Evolutionary conservation across 2,329 filamentous ascomycete genomes (phyloP), one percentile per base, ranked within the genome.

Genomic region (Geosmithia morbida): DNA sequence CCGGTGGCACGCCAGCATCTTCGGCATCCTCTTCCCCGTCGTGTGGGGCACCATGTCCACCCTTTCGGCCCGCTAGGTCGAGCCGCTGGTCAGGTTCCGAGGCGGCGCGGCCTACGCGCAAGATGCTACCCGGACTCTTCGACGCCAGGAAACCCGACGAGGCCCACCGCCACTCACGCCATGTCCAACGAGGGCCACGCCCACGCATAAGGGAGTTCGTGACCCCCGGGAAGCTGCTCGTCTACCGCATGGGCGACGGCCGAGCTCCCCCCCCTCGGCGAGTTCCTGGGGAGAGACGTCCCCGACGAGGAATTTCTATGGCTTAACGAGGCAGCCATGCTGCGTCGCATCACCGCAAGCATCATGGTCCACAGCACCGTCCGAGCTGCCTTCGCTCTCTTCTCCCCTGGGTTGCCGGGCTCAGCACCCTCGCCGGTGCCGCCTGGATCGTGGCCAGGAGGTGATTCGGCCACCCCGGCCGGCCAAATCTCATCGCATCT

Each of bases 261-360:
- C 66, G 64, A 62, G 58, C 33, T 16, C 62, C 65, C 2, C 16
- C 62, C 65, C 2, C 52, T 67, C 7, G 66, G 64, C 46, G 49
- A 55, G 22, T 66, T 67, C 43, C 47, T 67, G 14, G 63, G 46
- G 0, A 61, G 60, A 41, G 51, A 55, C 1, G 50, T 61, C 13
- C 65, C 65, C 0, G 53, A 56, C 3, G 51, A 49, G 2, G 51
- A 55, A 39, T 66, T 64, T 39, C 62, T 61, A 0, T 54, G 54
- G 48, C 52, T 60, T 1, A 65, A 65, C 14, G 6, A 46, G 43
- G 50, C 46, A n/a, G 48, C 44, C 13, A 46, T 43, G 46, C 46
- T 51, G 16, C n/a, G 45, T 41, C 29, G 41, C 17, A 49, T 49
- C 29, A 47, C 48, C 7, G 6, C 19, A 14, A 45, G 42, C 7